Percentiles rank a stretch among this genome's conserved stretches.
Conservation (phyloP, 306 rosid species). For the Crotalaria pallida region DNA sequence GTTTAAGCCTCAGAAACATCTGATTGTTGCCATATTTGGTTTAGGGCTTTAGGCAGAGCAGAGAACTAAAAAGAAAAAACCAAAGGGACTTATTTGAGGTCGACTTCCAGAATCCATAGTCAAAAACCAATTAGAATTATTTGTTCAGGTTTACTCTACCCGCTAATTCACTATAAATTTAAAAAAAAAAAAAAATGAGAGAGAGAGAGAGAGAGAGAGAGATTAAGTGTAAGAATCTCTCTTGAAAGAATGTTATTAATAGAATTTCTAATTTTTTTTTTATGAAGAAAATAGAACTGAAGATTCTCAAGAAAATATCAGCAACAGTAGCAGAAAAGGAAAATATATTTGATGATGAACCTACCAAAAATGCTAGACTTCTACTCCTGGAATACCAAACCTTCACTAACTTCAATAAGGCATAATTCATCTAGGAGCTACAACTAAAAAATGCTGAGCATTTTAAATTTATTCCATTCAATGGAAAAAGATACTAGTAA, state of each 20-base stretch:
- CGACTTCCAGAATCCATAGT: neutral
- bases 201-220: neutral
- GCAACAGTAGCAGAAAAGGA: neutral
- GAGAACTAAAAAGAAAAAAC: neutral
- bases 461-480: neutral
- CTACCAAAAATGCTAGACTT: neutral
- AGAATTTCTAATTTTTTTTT: too few relatives aligned
- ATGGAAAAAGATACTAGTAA: neutral
- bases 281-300: neutral
- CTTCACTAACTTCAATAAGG: neutral
- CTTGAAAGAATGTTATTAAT: neutral
- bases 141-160: neutral
- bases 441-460: neutral
- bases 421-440: neutral
- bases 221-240: neutral
- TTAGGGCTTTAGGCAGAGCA: neutral
- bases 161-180: neutral
- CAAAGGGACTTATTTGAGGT: neutral
- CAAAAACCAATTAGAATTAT: neutral
- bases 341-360: neutral
- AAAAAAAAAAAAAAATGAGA: too few relatives aligned
- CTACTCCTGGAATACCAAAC: neutral
- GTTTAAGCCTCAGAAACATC: conserved; percentile 1
- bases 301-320: neutral
- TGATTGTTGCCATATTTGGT: neutral